Evolutionary conservation across 2,329 filamentous ascomycete species (phyloP).

Genomic region (Teratosphaeria pseudoeucalypti): DNA sequence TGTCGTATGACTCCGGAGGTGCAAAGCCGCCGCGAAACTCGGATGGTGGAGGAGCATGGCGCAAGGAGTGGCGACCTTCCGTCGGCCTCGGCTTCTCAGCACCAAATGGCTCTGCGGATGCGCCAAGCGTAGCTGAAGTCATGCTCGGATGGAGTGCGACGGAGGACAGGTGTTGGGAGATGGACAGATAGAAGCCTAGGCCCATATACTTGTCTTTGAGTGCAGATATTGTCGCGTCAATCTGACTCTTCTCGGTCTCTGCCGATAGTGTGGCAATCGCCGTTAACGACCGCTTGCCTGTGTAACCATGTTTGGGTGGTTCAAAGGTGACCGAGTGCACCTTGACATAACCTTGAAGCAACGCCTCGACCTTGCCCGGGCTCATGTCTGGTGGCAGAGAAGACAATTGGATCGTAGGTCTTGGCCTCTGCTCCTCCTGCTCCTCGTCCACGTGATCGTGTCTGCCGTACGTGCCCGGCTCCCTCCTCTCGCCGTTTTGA

Average conservation of each 20-base stretch:
- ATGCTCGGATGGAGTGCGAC: slow-evolving; percentile 26
- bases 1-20: slow-evolving; percentile 62
- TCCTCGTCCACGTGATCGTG: slow-evolving; percentile 26
- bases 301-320: slow-evolving; percentile 4
- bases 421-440: slow-evolving; percentile 29
- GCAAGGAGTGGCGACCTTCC: slow-evolving; percentile 26
- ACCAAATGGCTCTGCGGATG: slow-evolving; percentile 20
- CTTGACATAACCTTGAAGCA: slow-evolving; percentile 15
- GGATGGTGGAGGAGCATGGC: slow-evolving; percentile 38
- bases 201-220: slow-evolving; percentile 79
- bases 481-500: slow-evolving; percentile 1
- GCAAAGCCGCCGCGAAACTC: slow-evolving; percentile 55
- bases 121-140: background rate
- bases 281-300: slow-evolving; percentile 55
- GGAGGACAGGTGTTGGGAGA: slow-evolving; percentile 76
- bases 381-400: slow-evolving; percentile 45
- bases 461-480: slow-evolving; percentile 1
- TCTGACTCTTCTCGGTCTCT: slow-evolving; percentile 72
- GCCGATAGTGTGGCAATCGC: slow-evolving; percentile 73
- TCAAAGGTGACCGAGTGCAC: slow-evolving; percentile 19
- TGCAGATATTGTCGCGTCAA: slow-evolving; percentile 66
- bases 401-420: slow-evolving; percentile 45
- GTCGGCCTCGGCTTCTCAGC: slow-evolving; percentile 16
- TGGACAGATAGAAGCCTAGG: slow-evolving; percentile 68
- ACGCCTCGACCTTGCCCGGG: slow-evolving; percentile 51